Base-by-base conservation (phyloP, 73 alveolate genomes). In the Stentor roeselii region DNA sequence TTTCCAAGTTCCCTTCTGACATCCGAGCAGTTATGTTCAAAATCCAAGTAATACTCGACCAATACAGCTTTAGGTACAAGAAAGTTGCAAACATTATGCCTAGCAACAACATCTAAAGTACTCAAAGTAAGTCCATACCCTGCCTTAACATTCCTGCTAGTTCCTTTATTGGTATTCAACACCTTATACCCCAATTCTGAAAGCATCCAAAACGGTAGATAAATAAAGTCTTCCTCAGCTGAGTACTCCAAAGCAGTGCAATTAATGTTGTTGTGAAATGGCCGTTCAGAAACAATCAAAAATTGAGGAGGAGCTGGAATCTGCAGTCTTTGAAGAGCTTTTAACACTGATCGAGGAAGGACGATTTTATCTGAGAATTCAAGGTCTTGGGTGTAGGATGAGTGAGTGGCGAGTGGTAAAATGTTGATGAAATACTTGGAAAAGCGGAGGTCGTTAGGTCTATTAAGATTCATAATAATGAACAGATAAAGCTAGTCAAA, bases 221-320 rank as follows among this genome's bases (percentile, higher is more conserved):
- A 67, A 30, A 67, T n/a, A 21, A 27, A n/a, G 41, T 67, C 80
- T 67, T 67, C 80, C 34, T 67, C 80, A 67, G 80, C 80, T 67
- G 80, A 21, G 34, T 27, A 67, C 21, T 67, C 80, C 34, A 67
- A 34, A 1, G 41, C 41, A 21, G 41, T 67, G 34, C 80, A 67
- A 32, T 67, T 27, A 2, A 67, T 32, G 34, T 11, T 21, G 80
- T 21, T 21, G 37, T 67, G 21, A 1, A 67, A 21, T 21, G 41
- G 80, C 37, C 80, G n/a, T 34, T 67, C 42, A 11, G 80, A 40
- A 67, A 32, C 37, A 30, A 67, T 36, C 15, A 67, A 1, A 30
- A 67, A 67, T 11, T 21, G 80, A 30, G n/a, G 37, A 11, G 80
- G 80, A 32, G 0, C 14, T 0, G 80, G 80, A 40, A 67, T 15